Conservation (phyloP, 371 early-diverging fungal genomes). For the Dichotomocladium elegans region DNA sequence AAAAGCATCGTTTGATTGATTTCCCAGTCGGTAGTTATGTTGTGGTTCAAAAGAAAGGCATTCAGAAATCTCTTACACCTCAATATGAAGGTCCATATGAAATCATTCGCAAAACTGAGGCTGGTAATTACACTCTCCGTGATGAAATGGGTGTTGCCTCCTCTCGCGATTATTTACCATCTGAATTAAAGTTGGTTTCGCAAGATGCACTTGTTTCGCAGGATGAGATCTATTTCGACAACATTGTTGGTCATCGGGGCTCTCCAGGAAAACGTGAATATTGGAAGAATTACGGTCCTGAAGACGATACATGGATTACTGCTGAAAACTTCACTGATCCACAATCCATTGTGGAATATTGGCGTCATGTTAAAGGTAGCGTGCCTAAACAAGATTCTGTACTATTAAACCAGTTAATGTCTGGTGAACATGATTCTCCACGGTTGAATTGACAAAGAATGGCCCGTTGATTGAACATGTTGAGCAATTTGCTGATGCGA, state of each 20-base stretch:
- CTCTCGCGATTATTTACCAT: slow-evolving; percentile 11
- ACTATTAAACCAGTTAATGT: no score
- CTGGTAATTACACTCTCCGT: slow-evolving; percentile 8
- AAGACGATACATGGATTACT: slow-evolving; percentile 6
- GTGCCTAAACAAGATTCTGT: no score
- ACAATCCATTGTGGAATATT: not conserved
- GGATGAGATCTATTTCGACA: slow-evolving; percentile 5
- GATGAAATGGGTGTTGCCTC: slow-evolving; percentile 9
- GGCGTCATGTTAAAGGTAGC: no score
- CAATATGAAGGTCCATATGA: slow-evolving; percentile 5
- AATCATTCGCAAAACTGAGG: slow-evolving; percentile 7
- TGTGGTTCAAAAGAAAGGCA: not conserved
- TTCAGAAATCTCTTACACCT: not conserved
- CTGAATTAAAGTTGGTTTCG: slow-evolving; percentile 11
- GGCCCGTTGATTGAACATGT: no score
- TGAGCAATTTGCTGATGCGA: no score
- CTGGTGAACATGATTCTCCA: no score
- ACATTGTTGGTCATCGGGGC: slow-evolving; percentile 2
- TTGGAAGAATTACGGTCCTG: slow-evolving; percentile 11
- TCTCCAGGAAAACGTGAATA: slow-evolving; percentile 2
- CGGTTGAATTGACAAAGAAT: no score
- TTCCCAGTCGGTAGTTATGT: slow-evolving; percentile 7
- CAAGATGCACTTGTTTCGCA: slow-evolving; percentile 7
- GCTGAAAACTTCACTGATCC: slow-evolving; percentile 6
- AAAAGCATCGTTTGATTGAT: slow-evolving; percentile 1